Conservation (phyloP, 352 stramenopile species). For the Blastocystis sp. region DNA sequence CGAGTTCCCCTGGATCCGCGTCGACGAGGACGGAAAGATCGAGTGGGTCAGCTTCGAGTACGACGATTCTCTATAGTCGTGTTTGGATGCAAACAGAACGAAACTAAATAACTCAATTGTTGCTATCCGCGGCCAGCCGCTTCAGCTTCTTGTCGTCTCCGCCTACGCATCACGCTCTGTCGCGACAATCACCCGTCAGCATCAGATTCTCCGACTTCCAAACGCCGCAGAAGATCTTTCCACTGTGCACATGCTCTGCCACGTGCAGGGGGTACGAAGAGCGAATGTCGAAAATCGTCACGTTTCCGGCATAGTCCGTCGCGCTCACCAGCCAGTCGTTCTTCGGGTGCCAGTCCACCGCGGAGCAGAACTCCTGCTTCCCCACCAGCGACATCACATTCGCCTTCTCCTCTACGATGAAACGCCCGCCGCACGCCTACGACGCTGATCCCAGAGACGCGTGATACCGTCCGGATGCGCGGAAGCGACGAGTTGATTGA, state of each 20-base stretch:
- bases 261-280: slow-evolving; percentile 33
- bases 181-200: slow-evolving; percentile 5
- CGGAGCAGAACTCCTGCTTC: background rate
- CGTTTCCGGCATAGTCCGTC: slow-evolving; percentile 3
- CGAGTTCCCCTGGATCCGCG: slow-evolving; percentile 64
- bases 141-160: slow-evolving; percentile 53
- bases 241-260: slow-evolving; percentile 16
- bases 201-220: slow-evolving; percentile 40
- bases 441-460: slow-evolving; percentile 58
- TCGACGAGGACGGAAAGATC: slow-evolving; percentile 5
- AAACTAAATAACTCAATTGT: background rate
- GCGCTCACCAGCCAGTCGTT: background rate
- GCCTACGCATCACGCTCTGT: background rate
- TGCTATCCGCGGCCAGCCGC: background rate
- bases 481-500: slow-evolving; percentile 19
- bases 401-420: slow-evolving; percentile 55
- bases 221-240: slow-evolving; percentile 17
- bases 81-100: background rate
- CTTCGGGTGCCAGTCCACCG: slow-evolving; percentile 10
- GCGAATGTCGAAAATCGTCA: slow-evolving; percentile 52
- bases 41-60: slow-evolving; percentile 34
- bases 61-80: background rate
- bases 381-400: slow-evolving; percentile 40
- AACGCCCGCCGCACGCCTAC: background rate
- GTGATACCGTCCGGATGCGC: slow-evolving; percentile 49